Percentiles rank a stretch among this genome's conserved stretches.
phyloP scores from a whole-genome alignment of 306 rosid species.

The Prunus mume region DNA sequence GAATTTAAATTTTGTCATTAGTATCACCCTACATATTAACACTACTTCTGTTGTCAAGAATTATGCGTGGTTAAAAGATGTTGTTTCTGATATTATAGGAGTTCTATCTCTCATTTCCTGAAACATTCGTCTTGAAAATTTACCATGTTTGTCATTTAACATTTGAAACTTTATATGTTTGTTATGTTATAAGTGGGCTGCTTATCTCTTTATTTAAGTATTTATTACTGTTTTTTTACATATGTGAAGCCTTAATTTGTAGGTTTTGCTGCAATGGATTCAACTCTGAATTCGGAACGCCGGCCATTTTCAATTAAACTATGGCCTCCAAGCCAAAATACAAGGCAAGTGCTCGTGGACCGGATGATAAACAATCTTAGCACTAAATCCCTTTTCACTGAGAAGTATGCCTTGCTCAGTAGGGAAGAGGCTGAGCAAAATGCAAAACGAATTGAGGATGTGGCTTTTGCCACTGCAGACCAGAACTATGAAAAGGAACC shows the following conservation, averaged over 20 bases:
- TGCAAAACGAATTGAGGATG: constrained; percentile 74
- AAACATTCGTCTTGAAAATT: not conserved
- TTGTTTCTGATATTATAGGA: not conserved
- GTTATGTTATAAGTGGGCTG: not conserved
- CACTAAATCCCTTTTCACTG: constrained; percentile 70
- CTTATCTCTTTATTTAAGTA: not conserved
- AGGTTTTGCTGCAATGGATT: constrained; percentile 63
- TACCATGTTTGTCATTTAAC: not conserved
- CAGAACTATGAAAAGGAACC: constrained; percentile 69
- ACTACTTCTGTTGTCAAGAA: not conserved
- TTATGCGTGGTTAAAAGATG: not conserved
- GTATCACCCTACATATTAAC: not conserved
- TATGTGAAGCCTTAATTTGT: constrained; percentile 11
- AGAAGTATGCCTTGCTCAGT: constrained; percentile 68
- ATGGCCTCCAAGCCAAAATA: constrained; percentile 97
- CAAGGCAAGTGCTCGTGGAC: constrained; percentile 80
- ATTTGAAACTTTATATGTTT: not conserved
- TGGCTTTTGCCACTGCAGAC: constrained; percentile 71
- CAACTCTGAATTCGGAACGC: constrained; percentile 38
- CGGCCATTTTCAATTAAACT: constrained; percentile 79
- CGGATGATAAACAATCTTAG: constrained; percentile 84
- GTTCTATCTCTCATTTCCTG: not conserved
- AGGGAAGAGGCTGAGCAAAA: constrained; percentile 78
- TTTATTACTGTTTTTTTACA: not conserved
- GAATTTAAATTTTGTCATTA: not conserved